Base-by-base conservation (phyloP, 805 yeast genomes). In the Starmerella potacharoeniae region DNA sequence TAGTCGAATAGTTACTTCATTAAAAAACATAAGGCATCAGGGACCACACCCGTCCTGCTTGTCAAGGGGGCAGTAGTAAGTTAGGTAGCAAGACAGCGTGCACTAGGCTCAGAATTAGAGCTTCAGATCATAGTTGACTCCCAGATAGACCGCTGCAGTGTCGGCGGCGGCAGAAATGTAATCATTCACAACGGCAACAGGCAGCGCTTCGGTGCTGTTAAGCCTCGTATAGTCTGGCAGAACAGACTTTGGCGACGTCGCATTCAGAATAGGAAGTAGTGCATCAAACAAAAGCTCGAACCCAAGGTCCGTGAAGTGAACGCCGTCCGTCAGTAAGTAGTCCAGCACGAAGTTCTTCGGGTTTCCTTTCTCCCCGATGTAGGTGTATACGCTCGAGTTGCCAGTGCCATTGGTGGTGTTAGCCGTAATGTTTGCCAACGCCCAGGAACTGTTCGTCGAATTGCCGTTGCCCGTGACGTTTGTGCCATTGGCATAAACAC, bases 261-360 rank as follows among this genome's bases (percentile, higher is more conserved):
- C 17, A 17, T 35, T 43, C 29, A 54, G 16, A 39, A 17, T 9
- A 13, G 49, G 41, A 34, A 17, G 16, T n/a, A 54, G 40, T 14
- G 53, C 56, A 13, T 36, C 44, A 37, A 29, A 81, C 58, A 76
- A 67, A 5, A 83, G 51, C 52, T 70, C 66, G 67, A 83, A 84
- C 0, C 80, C 82, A 33, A 67, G 63, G 0, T 80, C 79, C 3
- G 77, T 71, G 65, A 71, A 84, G 66, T 84, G 90, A 43, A 84
- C 65, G 4, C 89, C 89, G 56, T 78, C 82, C 14, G 65, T 58
- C 13, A 79, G 62, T 6, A 78, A 60, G 22, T 54, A 57, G 6
- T 34, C 30, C 11, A 63, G 51, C n/a, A 54, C 11, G 8, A 45
- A 28, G 43, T 52, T 52, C 22, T 50, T 39, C 30, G 56, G 56